phyloP scores from a whole-genome alignment of 352 stramenopile genomes.

The Globisporangium heterothallicum region DNA sequence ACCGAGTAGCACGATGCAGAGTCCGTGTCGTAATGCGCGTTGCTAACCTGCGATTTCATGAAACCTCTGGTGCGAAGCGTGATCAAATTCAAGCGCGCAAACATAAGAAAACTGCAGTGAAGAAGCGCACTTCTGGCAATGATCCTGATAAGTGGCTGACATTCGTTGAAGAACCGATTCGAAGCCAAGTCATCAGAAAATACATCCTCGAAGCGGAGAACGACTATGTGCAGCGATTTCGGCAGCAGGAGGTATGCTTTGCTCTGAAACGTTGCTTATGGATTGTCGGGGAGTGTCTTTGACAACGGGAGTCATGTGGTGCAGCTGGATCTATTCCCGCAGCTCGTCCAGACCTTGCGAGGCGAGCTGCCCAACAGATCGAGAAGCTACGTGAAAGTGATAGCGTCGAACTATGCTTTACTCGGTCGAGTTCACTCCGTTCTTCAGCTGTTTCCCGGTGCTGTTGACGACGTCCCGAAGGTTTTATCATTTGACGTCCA shows the following conservation, averaged over 20 bases:
- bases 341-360: constrained; percentile 52
- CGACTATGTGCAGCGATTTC: constrained; percentile 32
- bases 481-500: constrained; percentile 37
- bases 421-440: constrained; percentile 34
- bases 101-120: constrained; percentile 15
- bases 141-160: constrained; percentile 40
- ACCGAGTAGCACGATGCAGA: too few species aligned
- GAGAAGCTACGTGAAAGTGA: constrained; percentile 47
- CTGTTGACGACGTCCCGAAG: constrained; percentile 26
- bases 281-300: neutral
- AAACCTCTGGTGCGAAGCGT: too few species aligned
- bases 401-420: constrained; percentile 34
- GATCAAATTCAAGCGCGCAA: constrained; percentile 9
- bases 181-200: constrained; percentile 30
- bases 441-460: constrained; percentile 30
- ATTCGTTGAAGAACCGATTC: constrained; percentile 30
- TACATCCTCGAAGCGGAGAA: constrained; percentile 34
- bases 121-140: constrained; percentile 4
- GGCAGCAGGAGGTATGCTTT: constrained; percentile 42
- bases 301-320: neutral
- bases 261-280: neutral
- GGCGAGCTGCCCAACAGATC: constrained; percentile 51
- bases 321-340: constrained; percentile 48
- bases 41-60: too few species aligned
- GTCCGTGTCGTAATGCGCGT: too few species aligned